Evolutionary conservation across 1,284 basidiomycete species (phyloP).

Genomic region (Phellopilus nigrolimitatus): DNA sequence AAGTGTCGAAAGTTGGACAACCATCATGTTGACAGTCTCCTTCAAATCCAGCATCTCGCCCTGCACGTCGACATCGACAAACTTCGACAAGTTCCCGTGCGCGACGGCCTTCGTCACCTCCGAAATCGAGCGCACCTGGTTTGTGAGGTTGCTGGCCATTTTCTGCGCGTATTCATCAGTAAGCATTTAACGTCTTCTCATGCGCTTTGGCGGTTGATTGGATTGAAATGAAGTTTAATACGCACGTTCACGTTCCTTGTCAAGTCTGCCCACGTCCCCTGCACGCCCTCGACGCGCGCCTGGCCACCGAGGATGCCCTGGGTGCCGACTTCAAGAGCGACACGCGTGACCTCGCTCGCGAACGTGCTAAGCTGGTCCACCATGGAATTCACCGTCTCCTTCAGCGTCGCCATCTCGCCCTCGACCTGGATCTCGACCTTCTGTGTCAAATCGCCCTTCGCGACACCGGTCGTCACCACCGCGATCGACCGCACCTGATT

Average conservation of each 20-base stretch:
- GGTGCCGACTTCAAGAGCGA: conserved; percentile 89
- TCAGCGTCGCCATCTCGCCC: conserved; percentile 85
- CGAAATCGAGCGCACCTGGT: conserved; percentile 96
- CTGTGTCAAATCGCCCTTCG: conserved; percentile 83
- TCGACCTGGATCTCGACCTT: conserved; percentile 90
- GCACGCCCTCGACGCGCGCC: conserved; percentile 86
- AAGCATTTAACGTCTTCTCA: no score
- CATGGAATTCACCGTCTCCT: conserved; percentile 85
- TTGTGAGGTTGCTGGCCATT: conserved; percentile 91
- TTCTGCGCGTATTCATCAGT: no score
- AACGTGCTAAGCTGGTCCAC: conserved; percentile 88
- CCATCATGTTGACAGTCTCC: conserved; percentile 90
- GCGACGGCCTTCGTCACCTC: conserved; percentile 97
- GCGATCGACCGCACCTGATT: conserved; percentile 94
- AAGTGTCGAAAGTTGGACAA: conserved; percentile 77
- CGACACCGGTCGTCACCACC: conserved; percentile 89
- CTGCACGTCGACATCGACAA: conserved; percentile 92
- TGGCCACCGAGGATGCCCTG: conserved; percentile 92
- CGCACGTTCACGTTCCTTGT: conserved; percentile 84
- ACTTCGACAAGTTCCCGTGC: conserved; percentile 83
- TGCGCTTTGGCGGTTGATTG: conserved; percentile 23
- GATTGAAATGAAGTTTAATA: conserved; percentile 10
- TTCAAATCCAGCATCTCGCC: conserved; percentile 97
- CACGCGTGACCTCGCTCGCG: conserved; percentile 92
- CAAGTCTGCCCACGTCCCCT: conserved; percentile 92